phyloP scores from a whole-genome alignment of 768 basidiomycete genomes.

The Dacryopinax spathularia region DNA sequence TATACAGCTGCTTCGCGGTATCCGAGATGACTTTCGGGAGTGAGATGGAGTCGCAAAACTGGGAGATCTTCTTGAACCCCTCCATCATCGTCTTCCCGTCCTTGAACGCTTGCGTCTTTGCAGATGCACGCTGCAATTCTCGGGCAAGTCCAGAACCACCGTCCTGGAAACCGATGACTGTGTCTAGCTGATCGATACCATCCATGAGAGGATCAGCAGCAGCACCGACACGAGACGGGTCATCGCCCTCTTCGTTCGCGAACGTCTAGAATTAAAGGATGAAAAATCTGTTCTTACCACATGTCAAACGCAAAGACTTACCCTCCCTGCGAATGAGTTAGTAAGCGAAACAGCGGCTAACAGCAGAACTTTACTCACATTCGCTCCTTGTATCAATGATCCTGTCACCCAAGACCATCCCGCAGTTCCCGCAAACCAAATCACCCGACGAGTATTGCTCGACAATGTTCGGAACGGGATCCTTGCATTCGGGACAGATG shows the following conservation, averaged over 20 bases:
- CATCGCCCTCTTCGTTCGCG: slow-evolving; percentile 98
- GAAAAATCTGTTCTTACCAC: not conserved
- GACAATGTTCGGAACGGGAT: slow-evolving; percentile 83
- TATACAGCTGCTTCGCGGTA: slow-evolving; percentile 93
- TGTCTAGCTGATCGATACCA: slow-evolving; percentile 87
- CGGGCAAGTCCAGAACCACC: slow-evolving; percentile 85
- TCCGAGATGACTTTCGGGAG: slow-evolving; percentile 88
- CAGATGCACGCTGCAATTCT: slow-evolving; percentile 84
- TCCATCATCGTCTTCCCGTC: slow-evolving; percentile 73
- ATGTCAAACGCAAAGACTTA: slow-evolving; percentile 15
- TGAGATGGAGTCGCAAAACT: slow-evolving; percentile 91
- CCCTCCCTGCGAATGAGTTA: slow-evolving; percentile 13
- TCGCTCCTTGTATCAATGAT: slow-evolving; percentile 96
- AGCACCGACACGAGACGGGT: slow-evolving; percentile 98
- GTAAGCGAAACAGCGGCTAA: slow-evolving; percentile 4
- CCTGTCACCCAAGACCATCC: slow-evolving; percentile 87
- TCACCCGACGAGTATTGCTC: slow-evolving; percentile 98
- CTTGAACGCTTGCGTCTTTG: slow-evolving; percentile 53
- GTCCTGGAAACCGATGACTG: slow-evolving; percentile 88
- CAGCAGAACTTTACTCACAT: slow-evolving; percentile 66
- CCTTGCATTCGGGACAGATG: slow-evolving; percentile 90
- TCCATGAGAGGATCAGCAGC: slow-evolving; percentile 87
- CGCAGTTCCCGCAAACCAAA: slow-evolving; percentile 87
- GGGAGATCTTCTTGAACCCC: slow-evolving; percentile 82
- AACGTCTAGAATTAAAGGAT: slow-evolving; percentile 54